These are phyloP conservation scores for Corylus heterophylla DNA, from an alignment of 306 rosid species.

Conservation along the genomic window DNA sequence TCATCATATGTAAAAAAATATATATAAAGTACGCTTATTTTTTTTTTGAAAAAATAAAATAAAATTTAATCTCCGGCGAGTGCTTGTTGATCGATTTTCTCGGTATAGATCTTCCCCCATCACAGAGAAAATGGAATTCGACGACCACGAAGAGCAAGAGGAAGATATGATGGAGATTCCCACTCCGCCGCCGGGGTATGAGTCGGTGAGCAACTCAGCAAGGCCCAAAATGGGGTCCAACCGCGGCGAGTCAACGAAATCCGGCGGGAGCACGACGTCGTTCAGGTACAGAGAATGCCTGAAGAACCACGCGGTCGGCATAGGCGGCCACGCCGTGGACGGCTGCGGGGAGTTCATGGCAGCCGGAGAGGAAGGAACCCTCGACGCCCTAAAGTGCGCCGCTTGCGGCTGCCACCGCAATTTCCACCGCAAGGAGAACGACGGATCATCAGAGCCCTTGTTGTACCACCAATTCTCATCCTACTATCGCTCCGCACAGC, in stretches of 20 bases:
- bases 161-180: conserved; percentile 48
- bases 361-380: conserved; percentile 71
- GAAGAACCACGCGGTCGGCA: conserved; percentile 73
- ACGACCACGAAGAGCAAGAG: conserved; percentile 62
- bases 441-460: conserved; percentile 27
- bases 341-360: conserved; percentile 87
- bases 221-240: conserved; percentile 21
- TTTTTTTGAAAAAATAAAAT: neutral
- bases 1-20: too few relatives aligned
- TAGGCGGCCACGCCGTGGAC: conserved; percentile 78
- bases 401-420: conserved; percentile 94
- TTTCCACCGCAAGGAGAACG: conserved; percentile 73
- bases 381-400: conserved; percentile 82
- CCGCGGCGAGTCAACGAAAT: neutral
- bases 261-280: neutral
- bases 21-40: neutral
- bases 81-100: conserved; percentile 23
- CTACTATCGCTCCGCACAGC: conserved; percentile 46
- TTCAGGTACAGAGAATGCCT: conserved; percentile 74
- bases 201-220: conserved; percentile 38
- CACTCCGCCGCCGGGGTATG: conserved; percentile 42
- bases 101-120: conserved; percentile 39
- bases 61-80: conserved; percentile 12
- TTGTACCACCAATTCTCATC: conserved; percentile 39
- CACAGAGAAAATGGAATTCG: conserved; percentile 61